Evolutionary conservation across 495 filamentous ascomycete genomes (phyloP).

Genomic region (Aspergillus avenaceus): DNA sequence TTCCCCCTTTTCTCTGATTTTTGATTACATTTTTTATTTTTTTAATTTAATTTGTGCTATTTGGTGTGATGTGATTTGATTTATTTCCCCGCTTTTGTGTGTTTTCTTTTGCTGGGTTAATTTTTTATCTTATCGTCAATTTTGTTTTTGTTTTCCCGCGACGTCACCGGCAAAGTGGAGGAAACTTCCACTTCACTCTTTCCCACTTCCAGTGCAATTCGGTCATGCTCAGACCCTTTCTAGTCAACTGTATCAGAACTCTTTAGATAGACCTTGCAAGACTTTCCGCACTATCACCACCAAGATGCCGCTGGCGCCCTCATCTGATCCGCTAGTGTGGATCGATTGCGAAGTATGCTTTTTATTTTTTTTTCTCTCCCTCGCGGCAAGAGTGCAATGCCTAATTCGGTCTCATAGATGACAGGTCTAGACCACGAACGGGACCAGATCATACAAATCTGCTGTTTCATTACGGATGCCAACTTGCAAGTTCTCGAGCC

Average conservation of each 20-base stretch:
- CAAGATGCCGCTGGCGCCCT: constrained; percentile 44
- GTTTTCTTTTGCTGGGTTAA: no score
- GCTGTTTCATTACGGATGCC: constrained; percentile 84
- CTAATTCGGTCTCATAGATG: constrained; percentile 57
- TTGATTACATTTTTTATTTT: no score
- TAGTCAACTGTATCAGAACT: not conserved
- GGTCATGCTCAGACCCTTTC: not conserved
- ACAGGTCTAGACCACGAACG: constrained; percentile 76
- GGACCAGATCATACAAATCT: constrained; percentile 88
- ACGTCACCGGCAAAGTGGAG: no score
- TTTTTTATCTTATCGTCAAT: not conserved
- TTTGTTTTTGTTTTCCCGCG: not conserved
- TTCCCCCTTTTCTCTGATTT: no score
- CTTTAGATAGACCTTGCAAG: not conserved
- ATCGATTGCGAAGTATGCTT: constrained; percentile 81
- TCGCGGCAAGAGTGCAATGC: not conserved
- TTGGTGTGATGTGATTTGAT: no score
- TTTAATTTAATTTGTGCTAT: no score
- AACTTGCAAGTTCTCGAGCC: constrained; percentile 72
- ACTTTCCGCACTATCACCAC: not conserved
- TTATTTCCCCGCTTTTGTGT: no score
- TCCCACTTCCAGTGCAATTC: not conserved
- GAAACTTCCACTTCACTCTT: not conserved
- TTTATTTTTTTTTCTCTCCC: not conserved
- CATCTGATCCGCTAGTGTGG: constrained; percentile 69